These are phyloP conservation scores for Cyathus striatus DNA, from an alignment of 768 basidiomycete species.

Conservation along the genomic window DNA sequence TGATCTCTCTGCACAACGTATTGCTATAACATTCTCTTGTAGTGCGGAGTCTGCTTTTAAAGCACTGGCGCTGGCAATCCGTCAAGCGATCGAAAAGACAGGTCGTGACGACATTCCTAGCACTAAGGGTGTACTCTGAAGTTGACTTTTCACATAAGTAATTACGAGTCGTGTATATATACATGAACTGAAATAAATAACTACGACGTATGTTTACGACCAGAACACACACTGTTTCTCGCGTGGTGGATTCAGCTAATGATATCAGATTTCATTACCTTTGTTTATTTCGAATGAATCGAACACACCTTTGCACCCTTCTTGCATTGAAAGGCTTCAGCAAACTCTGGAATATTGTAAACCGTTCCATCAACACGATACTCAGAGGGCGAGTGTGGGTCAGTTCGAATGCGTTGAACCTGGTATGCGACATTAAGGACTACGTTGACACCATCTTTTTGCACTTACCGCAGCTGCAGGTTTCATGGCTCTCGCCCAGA, in stretches of 20 bases:
- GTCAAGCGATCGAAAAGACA: constrained; percentile 88
- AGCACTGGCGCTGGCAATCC: constrained; percentile 91
- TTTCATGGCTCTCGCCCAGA: constrained; percentile 84
- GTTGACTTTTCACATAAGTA: neutral
- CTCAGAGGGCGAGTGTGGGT: constrained; percentile 81
- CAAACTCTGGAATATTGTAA: constrained; percentile 84
- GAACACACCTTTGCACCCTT: constrained; percentile 64
- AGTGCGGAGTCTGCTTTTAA: constrained; percentile 99
- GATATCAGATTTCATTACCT: no score
- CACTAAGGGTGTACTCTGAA: constrained; percentile 87
- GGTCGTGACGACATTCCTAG: constrained; percentile 90
- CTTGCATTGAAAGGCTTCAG: constrained; percentile 80
- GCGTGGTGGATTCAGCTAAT: constrained; percentile 75
- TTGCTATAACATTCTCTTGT: constrained; percentile 5
- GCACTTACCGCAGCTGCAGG: constrained; percentile 64
- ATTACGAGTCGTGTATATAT: neutral
- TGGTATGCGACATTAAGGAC: constrained; percentile 15
- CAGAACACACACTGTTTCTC: constrained; percentile 82
- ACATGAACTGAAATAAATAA: neutral
- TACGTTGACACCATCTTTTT: neutral
- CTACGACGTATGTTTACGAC: constrained; percentile 33
- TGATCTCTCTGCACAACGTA: neutral
- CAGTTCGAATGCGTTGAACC: constrained; percentile 77
- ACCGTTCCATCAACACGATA: constrained; percentile 86
- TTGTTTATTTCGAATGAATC: no score